Percentiles rank a stretch among this genome's conserved stretches.
phyloP scores from a whole-genome alignment of 192 early-diverging fungal genomes.

The Spizellomyces sp. region DNA sequence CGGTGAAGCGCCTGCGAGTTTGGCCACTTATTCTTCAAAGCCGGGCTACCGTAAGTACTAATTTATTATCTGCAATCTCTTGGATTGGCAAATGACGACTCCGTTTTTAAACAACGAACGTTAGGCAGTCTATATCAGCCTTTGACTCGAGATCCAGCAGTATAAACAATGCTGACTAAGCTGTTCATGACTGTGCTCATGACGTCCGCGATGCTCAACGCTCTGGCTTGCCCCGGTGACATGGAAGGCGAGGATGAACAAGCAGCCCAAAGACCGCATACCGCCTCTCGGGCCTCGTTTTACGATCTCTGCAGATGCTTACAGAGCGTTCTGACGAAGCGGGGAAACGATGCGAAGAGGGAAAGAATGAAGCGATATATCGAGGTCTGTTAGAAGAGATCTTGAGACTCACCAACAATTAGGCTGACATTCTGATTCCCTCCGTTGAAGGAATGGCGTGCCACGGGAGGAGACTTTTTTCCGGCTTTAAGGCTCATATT shows the following conservation, averaged over 20 bases:
- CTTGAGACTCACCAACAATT: background rate
- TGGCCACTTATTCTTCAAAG: too few relatives aligned
- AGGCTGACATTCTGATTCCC: background rate
- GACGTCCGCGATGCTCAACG: too few relatives aligned
- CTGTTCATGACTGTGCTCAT: too few relatives aligned
- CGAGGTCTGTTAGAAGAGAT: conserved; percentile 8
- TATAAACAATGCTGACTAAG: too few relatives aligned
- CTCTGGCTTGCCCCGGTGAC: background rate
- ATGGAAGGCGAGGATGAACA: background rate
- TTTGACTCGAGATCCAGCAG: too few relatives aligned
- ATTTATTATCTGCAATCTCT: too few relatives aligned
- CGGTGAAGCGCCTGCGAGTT: too few relatives aligned
- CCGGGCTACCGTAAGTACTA: too few relatives aligned
- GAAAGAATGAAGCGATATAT: conserved; percentile 17
- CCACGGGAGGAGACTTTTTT: conserved; percentile 26
- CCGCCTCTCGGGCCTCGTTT: conserved; percentile 20
- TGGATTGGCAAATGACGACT: too few relatives aligned
- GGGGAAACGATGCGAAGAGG: conserved; percentile 30
- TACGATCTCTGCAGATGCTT: conserved; percentile 29
- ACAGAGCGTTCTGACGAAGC: conserved; percentile 31
- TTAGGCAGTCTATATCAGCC: too few relatives aligned
- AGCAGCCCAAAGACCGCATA: background rate
- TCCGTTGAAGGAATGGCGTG: conserved; percentile 17
- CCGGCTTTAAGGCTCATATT: conserved; percentile 40
- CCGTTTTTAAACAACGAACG: too few relatives aligned